These are phyloP conservation scores for Glycine tomentella DNA, from an alignment of 306 rosid species.

Conservation along the genomic window DNA sequence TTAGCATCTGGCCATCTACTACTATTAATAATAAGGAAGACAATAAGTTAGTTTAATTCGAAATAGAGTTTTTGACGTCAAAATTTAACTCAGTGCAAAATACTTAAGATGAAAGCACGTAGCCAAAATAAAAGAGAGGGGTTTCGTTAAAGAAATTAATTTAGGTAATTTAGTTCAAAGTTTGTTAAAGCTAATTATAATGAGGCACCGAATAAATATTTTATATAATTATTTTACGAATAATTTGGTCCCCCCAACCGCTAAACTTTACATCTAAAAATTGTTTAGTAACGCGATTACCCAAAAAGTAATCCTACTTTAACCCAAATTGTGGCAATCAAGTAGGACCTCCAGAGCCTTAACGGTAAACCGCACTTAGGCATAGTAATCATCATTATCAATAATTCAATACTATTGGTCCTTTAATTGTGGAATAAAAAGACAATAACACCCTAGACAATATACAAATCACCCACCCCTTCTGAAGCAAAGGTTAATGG, in stretches of 20 bases:
- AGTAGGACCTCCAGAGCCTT: conserved; percentile 7
- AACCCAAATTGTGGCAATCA: conserved; percentile 37
- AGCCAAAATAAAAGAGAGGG: too few relatives aligned
- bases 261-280: neutral
- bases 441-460: neutral
- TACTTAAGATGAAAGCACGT: neutral
- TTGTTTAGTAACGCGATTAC: neutral
- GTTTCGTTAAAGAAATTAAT: too few relatives aligned
- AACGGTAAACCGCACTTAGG: too few relatives aligned
- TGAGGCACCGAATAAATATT: neutral
- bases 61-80: neutral
- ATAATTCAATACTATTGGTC: neutral
- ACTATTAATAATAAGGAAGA: neutral
- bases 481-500: neutral
- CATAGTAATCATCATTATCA: conserved; percentile 37
- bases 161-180: neutral
- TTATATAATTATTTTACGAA: neutral
- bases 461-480: neutral
- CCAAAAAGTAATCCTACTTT: conserved; percentile 24
- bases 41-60: neutral
- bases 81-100: neutral
- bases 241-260: conserved; percentile 27
- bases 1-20: neutral
- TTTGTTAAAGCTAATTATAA: neutral
- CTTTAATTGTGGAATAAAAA: neutral